Base-by-base conservation (phyloP, 306 rosid species). In the Glycyrrhiza uralensis region DNA sequence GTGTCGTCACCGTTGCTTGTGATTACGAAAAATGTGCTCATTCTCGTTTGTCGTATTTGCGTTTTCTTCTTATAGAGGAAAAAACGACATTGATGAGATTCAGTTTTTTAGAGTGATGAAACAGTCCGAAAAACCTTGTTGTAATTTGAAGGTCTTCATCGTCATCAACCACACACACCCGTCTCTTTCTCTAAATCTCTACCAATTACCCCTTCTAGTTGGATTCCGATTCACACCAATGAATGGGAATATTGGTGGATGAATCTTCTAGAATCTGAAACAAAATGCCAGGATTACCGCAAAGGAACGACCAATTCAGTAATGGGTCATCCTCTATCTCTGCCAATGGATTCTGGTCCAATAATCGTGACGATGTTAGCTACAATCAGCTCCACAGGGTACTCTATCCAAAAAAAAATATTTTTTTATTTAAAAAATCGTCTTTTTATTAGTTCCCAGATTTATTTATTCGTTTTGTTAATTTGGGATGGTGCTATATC, bases 321-420 rank as follows among this genome's bases (percentile, higher is more conserved):
- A 76, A 79, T 81, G 91, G 88, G 66, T 73, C 87, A 51, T 83
- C 92, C 80, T 72, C 89, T 57, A 85, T 84, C 39, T 80, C 96
- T 9, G 71, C 85, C 72, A 84, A 85, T 63, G 92, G 84, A 30
- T 88, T 91, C 69, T 91, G 97, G 97, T 91, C 97, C 57, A 87
- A 85, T 80, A 90, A 87, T 69, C 79, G 83, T 52, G 90, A 80
- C 2, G 89, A 86, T 41, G 90, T 91, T 72, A 72, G 85, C 79
- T 85, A 76, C 79, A 78, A 76, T 80, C 95, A 91, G 80, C 92
- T 91, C 74, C 94, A 87, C 76, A 89, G 81, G 91, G 97, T 91
- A 73, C 64, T 47, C 51, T 54, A 76, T 74, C 85, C 59, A 18
- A n/a, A n/a, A n/a, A n/a, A n/a, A n/a, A n/a, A n/a, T n/a, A 5